Percentiles rank a stretch among this genome's conserved stretches.
Evolutionary conservation across 345 rosid genomes (phyloP).

Genomic region (Geranium brycei): DNA sequence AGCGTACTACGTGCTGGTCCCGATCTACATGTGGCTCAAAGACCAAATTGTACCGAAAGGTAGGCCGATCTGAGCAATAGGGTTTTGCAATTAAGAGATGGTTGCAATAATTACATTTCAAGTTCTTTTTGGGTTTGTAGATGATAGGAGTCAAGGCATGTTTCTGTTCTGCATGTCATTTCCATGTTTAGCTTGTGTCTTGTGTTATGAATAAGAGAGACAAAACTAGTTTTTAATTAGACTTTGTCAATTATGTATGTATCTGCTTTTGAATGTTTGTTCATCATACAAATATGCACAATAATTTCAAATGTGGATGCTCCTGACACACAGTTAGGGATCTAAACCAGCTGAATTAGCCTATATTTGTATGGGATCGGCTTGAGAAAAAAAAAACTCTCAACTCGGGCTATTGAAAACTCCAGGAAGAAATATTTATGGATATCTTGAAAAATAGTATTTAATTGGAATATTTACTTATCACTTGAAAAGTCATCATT

Average conservation of each 20-base stretch:
- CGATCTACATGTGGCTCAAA: conserved; percentile 97
- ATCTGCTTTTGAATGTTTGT: not conserved
- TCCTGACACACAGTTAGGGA: too few relatives aligned
- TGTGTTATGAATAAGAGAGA: not conserved
- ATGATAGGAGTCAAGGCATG: not conserved
- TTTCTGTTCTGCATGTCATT: not conserved
- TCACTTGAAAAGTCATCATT: too few relatives aligned
- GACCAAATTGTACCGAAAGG: conserved; percentile 79
- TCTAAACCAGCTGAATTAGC: too few relatives aligned
- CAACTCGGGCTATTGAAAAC: too few relatives aligned
- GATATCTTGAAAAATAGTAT: too few relatives aligned
- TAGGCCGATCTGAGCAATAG: conserved; percentile 36
- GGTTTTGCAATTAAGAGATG: too few relatives aligned
- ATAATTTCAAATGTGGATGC: too few relatives aligned
- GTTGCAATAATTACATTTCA: not conserved
- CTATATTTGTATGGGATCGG: too few relatives aligned
- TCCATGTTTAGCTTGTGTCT: not conserved
- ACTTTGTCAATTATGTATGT: not conserved
- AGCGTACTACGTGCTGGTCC: conserved; percentile 65
- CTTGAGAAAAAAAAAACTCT: too few relatives aligned
- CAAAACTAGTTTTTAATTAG: not conserved
- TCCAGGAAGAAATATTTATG: too few relatives aligned
- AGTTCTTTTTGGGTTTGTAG: not conserved
- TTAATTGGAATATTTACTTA: too few relatives aligned
- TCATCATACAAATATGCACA: too few relatives aligned